Conservation (phyloP, 768 basidiomycete genomes). For the Tylopilus felleus region DNA sequence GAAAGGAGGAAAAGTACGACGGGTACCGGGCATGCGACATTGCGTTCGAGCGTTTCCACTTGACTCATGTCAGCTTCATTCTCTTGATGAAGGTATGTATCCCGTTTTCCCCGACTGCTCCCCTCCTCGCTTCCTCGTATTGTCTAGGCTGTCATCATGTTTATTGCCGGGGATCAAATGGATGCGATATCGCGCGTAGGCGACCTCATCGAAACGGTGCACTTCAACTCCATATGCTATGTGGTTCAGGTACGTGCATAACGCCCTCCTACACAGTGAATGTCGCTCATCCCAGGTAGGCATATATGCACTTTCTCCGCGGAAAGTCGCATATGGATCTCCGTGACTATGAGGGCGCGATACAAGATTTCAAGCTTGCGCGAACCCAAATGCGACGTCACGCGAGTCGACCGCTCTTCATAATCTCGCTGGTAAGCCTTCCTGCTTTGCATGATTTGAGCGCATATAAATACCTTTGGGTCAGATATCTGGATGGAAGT, state of each 20-base stretch:
- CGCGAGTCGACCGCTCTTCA: background rate
- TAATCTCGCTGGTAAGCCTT: conserved; percentile 10
- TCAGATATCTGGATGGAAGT: conserved; percentile 8
- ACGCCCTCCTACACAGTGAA: background rate
- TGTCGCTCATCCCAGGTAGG: background rate
- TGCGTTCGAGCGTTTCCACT: conserved; percentile 4
- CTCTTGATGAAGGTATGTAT: conserved; percentile 10
- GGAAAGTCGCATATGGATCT: conserved; percentile 1
- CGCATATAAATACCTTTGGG: background rate
- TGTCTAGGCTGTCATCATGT: conserved; percentile 4
- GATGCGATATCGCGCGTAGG: conserved; percentile 3
- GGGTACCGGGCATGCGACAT: conserved; percentile 2
- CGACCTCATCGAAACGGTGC: background rate
- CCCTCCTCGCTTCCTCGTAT: background rate
- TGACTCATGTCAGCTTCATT: background rate
- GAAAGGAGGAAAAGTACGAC: background rate
- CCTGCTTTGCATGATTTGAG: too few species aligned
- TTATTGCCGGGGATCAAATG: background rate
- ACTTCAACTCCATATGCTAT: background rate
- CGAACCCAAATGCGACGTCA: background rate
- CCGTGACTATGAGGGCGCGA: background rate
- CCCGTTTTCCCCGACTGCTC: background rate
- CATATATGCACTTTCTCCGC: conserved; percentile 4
- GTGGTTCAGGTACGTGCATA: conserved; percentile 1
- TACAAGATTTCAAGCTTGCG: background rate